phyloP scores from a whole-genome alignment of 1,284 basidiomycete species.

The Stygiomarasmius scandens region DNA sequence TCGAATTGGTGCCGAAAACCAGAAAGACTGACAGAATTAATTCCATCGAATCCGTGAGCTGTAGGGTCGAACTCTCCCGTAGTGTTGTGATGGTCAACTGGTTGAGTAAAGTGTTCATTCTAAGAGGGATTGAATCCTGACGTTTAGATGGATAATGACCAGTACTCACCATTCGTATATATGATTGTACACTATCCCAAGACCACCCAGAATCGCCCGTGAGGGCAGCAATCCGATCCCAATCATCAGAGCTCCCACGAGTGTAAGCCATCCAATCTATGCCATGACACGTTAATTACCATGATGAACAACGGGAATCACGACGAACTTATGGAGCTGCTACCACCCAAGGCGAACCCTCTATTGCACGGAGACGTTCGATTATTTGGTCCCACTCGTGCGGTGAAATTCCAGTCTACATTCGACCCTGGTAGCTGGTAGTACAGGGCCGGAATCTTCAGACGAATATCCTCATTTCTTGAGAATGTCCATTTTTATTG shows the following conservation, averaged over 20 bases:
- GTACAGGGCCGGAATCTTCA: not conserved
- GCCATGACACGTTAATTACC: not conserved
- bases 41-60: conserved; percentile 29
- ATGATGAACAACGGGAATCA: not conserved
- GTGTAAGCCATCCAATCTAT: conserved; percentile 30
- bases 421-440: not conserved
- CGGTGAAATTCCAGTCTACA: conserved; percentile 38
- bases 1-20: conserved; percentile 29
- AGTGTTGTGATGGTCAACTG: conserved; percentile 22
- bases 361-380: conserved; percentile 32
- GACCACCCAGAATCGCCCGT: conserved; percentile 30
- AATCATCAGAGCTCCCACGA: conserved; percentile 33
- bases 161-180: conserved; percentile 26
- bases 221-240: conserved; percentile 26
- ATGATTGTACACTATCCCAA: conserved; percentile 30
- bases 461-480: conserved; percentile 1
- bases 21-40: conserved; percentile 32
- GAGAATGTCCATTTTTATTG: not conserved
- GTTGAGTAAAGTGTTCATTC: conserved; percentile 23
- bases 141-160: not conserved
- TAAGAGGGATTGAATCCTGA: conserved; percentile 3
- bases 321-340: conserved; percentile 38
- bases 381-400: conserved; percentile 30
- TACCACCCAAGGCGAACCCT: conserved; percentile 41
- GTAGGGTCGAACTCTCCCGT: conserved; percentile 23